A percentile compares a stretch with the other conserved stretches of the same genome.
Evolutionary conservation across 2,329 filamentous ascomycete genomes (phyloP).

Genomic region (Cryphonectria carpinicola): DNA sequence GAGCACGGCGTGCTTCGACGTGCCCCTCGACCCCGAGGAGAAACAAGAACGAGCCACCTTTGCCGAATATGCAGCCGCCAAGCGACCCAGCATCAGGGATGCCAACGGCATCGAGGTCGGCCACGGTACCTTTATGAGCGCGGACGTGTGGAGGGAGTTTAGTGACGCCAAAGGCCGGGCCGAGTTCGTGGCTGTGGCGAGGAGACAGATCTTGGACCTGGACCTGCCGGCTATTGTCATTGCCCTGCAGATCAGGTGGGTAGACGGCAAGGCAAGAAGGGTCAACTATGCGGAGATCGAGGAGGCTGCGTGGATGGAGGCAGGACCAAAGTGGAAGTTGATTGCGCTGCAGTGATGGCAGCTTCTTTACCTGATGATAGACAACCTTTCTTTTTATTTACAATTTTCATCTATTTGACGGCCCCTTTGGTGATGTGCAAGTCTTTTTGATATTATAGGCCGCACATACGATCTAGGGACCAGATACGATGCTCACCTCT

Average conservation of each 20-base stretch:
- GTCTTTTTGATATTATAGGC: neutral
- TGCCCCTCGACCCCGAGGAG: neutral
- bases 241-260: slow-evolving; percentile 11
- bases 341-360: slow-evolving; percentile 1
- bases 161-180: neutral
- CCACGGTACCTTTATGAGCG: neutral
- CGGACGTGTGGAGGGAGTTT: neutral
- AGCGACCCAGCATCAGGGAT: neutral
- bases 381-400: neutral
- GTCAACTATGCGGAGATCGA: slow-evolving; percentile 1
- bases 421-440: neutral
- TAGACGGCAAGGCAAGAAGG: slow-evolving; percentile 1
- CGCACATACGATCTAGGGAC: too few relatives aligned
- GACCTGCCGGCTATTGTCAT: neutral
- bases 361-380: neutral
- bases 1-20: slow-evolving; percentile 1
- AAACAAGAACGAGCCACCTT: neutral
- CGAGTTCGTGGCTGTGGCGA: slow-evolving; percentile 8
- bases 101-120: neutral
- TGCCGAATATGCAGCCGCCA: neutral
- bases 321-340: slow-evolving; percentile 11
- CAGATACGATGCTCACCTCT: too few relatives aligned
- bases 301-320: neutral
- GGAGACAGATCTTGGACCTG: neutral
- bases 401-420: neutral